Base-by-base conservation (phyloP, 2,329 filamentous ascomycete species). In the Clonostachys solani region DNA sequence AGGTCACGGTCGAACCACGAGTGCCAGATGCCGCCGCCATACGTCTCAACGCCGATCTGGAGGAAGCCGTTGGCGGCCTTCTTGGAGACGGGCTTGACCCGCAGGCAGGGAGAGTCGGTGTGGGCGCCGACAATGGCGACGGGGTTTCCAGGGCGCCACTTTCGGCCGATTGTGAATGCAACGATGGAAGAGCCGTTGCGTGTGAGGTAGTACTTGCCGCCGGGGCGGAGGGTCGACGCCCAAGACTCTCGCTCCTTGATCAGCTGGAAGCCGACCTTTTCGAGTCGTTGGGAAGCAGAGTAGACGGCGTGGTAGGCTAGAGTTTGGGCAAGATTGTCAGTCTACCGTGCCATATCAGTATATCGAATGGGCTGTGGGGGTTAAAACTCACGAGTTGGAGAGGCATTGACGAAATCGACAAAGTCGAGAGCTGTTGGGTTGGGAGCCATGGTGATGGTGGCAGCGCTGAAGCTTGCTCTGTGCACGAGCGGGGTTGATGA, bases 1-100 rank as follows among this genome's bases (percentile, higher is more conserved):
- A 99, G 74, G 65, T 99, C 94, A 44, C 94, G 85, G 66, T 99
- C 94, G 62, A 99, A 99, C 94, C 87, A 99, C 42, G 89, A 95
- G 68, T 96, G 92, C 92, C 92, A 97, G 60, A 97, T 85, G 47
- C 94, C 94, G 51, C 94, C 94, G 46, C 94, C 94, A 62, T 99
- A 99, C 2, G 90, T 92, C 75, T 99, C 94, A 45, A 96, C 92
- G 46, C 92, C 94, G 48, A 99, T 85, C 69, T 99, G 94, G 52
- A 96, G 71, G 67, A 94, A 99, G 12, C 92, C 92, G 54, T 88
- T 87, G 47, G 81, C 84, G 60, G 81, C 80, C 72, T 92, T 94
- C 71, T 92, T 96, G 62, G 89, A 95, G 40, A 96, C 86, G 12
- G 94, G 94, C 75, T 99, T 99, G 65, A 99, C 76, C 50, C 92